Evolutionary conservation across 768 basidiomycete genomes (phyloP), one percentile per base, ranked within the genome.

Genomic region (Mycena latifolia): DNA sequence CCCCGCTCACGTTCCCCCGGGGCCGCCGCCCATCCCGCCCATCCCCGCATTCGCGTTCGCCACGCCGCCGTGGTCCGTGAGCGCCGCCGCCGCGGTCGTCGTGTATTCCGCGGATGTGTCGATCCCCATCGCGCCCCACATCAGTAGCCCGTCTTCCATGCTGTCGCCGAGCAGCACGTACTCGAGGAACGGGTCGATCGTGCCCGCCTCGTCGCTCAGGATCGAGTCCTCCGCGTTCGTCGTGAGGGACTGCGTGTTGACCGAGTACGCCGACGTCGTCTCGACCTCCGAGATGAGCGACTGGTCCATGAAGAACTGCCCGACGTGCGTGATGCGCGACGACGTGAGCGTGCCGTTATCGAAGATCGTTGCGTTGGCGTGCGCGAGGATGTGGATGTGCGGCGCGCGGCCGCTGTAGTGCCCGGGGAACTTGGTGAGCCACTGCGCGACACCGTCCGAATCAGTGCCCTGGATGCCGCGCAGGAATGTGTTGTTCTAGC

Each of bases 61-160:
- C 9, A 70, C 46, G 14, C 65, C 61, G 15, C 69, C 69, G n/a
- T 67, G 25, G 2, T 28, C 27, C 25, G 69, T 70, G 20, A 63
- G 55, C 22, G 33, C n/a, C 17, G 55, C 66, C 35, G 66, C 66
- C 17, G 58, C 25, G 27, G 18, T 55, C 28, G 55, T 41, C 9
- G 25, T 58, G 29, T 70, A 31, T 6, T 53, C 31, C 17, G 60
- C 61, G 8, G 55, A 29, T 17, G 65, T 67, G 29, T 70, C 56
- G 39, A 70, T 66, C n/a, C 65, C 69, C 41, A 70, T 51, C 22
- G 69, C 51, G 18, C 35, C 53, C 69, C 69, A 70, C 48, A 63
- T 45, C 35, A 70, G 47, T 9, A 70, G 61, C 6, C 69, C 69
- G n/a, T 70, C 61, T 3, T 27, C 31, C n/a, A 70, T 29, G 18